These are phyloP conservation scores for Jatropha multifida DNA, from an alignment of 441 rosid species.

Conservation along the genomic window DNA sequence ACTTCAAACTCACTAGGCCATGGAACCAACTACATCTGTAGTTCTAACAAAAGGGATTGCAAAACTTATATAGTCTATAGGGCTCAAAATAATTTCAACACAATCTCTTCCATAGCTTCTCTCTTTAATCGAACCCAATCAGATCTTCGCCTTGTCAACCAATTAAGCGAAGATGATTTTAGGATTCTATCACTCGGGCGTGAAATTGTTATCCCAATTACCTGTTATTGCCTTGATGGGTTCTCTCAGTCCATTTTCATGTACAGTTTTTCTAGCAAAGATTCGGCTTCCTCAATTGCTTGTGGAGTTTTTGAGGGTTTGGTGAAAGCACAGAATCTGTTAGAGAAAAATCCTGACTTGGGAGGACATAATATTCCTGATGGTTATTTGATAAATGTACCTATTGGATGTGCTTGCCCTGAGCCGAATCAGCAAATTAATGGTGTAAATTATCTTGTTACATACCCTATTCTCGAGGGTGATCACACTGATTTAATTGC, in stretches of 20 bases:
- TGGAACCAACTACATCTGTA: slow-evolving; percentile 3
- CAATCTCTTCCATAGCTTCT: slow-evolving; percentile 27
- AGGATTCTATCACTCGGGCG: slow-evolving; percentile 22
- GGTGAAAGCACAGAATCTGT: slow-evolving; percentile 26
- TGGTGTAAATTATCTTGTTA: slow-evolving; percentile 23
- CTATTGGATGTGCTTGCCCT: slow-evolving; percentile 41
- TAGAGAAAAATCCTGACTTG: slow-evolving; percentile 18
- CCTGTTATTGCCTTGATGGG: slow-evolving; percentile 23
- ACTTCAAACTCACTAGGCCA: slow-evolving; percentile 5
- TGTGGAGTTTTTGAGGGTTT: slow-evolving; percentile 35
- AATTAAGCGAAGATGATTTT: slow-evolving; percentile 25
- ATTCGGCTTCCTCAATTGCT: slow-evolving; percentile 25
- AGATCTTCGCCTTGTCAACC: slow-evolving; percentile 25
- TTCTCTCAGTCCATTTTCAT: slow-evolving; percentile 24
- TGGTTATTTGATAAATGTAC: slow-evolving; percentile 25
- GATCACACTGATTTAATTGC: slow-evolving; percentile 2
- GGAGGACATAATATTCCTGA: background rate
- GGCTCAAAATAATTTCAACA: slow-evolving; percentile 30
- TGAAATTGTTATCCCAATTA: slow-evolving; percentile 33
- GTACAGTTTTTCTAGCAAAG: slow-evolving; percentile 20
- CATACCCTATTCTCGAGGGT: slow-evolving; percentile 16
- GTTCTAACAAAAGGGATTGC: slow-evolving; percentile 11
- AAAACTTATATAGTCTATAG: slow-evolving; percentile 27
- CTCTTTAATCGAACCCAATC: slow-evolving; percentile 25
- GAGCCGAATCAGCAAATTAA: slow-evolving; percentile 12